Base-by-base conservation (phyloP, 2,329 filamentous ascomycete species). In the Purpureocillium takamizusanense region DNA sequence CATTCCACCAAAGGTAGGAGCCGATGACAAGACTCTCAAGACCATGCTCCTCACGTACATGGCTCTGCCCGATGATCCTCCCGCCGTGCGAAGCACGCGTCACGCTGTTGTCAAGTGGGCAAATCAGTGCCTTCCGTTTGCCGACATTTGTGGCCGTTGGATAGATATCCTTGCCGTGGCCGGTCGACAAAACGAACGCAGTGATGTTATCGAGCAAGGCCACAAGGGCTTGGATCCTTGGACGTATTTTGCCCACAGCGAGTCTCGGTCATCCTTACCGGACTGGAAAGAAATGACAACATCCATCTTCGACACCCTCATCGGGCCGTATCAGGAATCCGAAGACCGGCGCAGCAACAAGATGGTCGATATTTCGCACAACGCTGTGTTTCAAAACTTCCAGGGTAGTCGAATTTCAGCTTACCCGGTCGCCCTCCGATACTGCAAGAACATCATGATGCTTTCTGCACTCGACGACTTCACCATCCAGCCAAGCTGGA, bases 191-290 rank as follows among this genome's bases (percentile, higher is more conserved):
- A 74, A 78, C 36, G 83, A 89, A 54, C 76, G 84, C 33, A 83
- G 81, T 43, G 90, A 97, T 54, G 80, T 97, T 3, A 63, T 86
- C 1, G 92, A 98, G 55, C 90, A 97, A 62, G 92, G 88, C 2
- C 81, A 78, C 44, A 89, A 87, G 57, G 92, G 92, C 1, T 70
- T 95, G 4, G 87, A 95, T 51, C 76, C 76, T 11, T 74, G 71
- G 70, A 72, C 65, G 0, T 66, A 69, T 42, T 62, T 61, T 37
- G 62, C 63, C 16, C 66, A 73, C 31, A 61, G 66, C 31, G 64
- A 59, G n/a, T 52, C 51, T 28, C 60, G 59, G 31, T 55, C 62
- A 3, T 32, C 55, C 42, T 37, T 73, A 13, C 76, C 70, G 2
- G 62, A 70, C 43, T 80, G 70, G 76, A 62, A 54, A 35, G 62